phyloP scores from a whole-genome alignment of 768 basidiomycete genomes.

The Leccinum rimulosum region DNA sequence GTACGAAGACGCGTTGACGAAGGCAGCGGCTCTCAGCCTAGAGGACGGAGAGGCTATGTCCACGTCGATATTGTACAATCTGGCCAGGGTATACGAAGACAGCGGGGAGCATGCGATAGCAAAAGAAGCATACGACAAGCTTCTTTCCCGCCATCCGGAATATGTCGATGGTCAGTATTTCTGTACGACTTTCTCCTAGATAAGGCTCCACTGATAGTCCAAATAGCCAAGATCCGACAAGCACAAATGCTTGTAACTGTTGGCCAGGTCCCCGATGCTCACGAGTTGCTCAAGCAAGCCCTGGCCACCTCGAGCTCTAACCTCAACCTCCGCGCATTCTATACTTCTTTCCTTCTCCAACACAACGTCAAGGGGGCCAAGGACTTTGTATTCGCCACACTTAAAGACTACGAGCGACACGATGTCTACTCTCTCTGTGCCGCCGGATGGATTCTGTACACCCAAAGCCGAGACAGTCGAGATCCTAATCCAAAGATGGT shows the following conservation, averaged over 20 bases:
- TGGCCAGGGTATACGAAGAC: slow-evolving; percentile 90
- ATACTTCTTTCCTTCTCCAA: slow-evolving; percentile 89
- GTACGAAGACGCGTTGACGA: slow-evolving; percentile 75
- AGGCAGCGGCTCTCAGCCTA: slow-evolving; percentile 43
- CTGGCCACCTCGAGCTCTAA: slow-evolving; percentile 74
- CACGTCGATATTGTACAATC: slow-evolving; percentile 86
- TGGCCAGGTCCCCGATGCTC: slow-evolving; percentile 77
- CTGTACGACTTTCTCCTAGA: neutral
- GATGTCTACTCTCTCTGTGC: slow-evolving; percentile 93
- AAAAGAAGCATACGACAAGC: slow-evolving; percentile 82
- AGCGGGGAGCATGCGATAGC: slow-evolving; percentile 70
- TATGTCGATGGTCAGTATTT: slow-evolving; percentile 82
- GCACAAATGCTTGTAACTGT: slow-evolving; percentile 72
- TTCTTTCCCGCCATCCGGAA: slow-evolving; percentile 89
- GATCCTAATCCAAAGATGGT: slow-evolving; percentile 51
- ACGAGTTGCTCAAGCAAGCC: slow-evolving; percentile 87
- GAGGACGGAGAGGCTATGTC: slow-evolving; percentile 66
- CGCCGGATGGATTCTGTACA: slow-evolving; percentile 81
- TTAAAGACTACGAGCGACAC: slow-evolving; percentile 82
- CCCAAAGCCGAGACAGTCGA: slow-evolving; percentile 80
- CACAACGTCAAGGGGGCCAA: slow-evolving; percentile 71
- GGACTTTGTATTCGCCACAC: slow-evolving; percentile 86
- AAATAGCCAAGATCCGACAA: slow-evolving; percentile 86
- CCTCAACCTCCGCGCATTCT: slow-evolving; percentile 88
- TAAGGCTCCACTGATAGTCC: slow-evolving; percentile 7